Evolutionary conservation across 2,329 filamentous ascomycete genomes (phyloP).

Genomic region (Nemania serpens): DNA sequence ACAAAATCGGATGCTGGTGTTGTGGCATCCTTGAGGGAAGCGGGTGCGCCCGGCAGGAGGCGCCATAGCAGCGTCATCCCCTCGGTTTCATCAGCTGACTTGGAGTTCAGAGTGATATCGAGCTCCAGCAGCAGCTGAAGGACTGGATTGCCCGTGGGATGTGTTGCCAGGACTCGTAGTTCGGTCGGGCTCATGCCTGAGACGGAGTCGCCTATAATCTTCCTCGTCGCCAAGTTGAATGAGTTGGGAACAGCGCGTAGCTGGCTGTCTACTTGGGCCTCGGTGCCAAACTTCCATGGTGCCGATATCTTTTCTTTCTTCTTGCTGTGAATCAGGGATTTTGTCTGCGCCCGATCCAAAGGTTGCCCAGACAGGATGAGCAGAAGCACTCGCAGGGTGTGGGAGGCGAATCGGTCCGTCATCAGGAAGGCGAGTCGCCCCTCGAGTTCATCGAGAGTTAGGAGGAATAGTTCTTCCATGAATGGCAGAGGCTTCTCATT

Average conservation of each 20-base stretch:
- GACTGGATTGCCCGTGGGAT: constrained; percentile 89
- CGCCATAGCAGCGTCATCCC: constrained; percentile 67
- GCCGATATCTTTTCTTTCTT: constrained; percentile 84
- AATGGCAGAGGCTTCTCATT: constrained; percentile 58
- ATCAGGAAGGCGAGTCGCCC: constrained; percentile 81
- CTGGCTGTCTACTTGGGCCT: constrained; percentile 52
- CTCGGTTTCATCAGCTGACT: constrained; percentile 51
- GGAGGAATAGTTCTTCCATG: constrained; percentile 85
- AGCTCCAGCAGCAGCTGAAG: constrained; percentile 89
- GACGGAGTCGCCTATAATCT: constrained; percentile 79
- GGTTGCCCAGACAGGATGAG: constrained; percentile 84
- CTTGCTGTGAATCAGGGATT: constrained; percentile 83
- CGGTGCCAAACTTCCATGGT: constrained; percentile 54
- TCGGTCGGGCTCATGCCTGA: constrained; percentile 77
- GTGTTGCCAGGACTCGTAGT: constrained; percentile 81
- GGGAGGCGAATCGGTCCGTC: constrained; percentile 87
- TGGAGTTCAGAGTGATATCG: constrained; percentile 76
- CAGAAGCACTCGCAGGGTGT: constrained; percentile 83
- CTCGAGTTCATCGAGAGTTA: constrained; percentile 85
- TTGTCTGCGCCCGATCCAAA: constrained; percentile 69
- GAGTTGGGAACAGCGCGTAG: constrained; percentile 72
- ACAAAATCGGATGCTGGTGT: constrained; percentile 79
- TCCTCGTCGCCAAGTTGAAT: constrained; percentile 76
- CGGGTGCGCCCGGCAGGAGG: constrained; percentile 75
- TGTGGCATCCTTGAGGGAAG: constrained; percentile 71